phyloP scores from a whole-genome alignment of 352 stramenopile genomes.

The Phytophthora sansomeana region DNA sequence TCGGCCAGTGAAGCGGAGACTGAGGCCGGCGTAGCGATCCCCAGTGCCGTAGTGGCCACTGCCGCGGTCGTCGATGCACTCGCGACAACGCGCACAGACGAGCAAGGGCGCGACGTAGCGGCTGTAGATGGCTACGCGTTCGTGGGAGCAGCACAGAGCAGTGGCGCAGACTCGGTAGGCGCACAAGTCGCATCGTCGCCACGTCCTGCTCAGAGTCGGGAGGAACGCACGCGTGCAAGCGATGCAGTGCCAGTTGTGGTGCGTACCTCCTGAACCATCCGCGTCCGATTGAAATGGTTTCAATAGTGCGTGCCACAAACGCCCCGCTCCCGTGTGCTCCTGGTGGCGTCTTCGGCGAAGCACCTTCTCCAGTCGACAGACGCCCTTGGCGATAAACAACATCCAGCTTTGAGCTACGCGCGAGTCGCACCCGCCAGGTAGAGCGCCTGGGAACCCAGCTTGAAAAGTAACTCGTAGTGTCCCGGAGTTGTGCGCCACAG shows the following conservation, averaged over 20 bases:
- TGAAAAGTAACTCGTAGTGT: slow-evolving; percentile 36
- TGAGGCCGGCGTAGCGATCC: slow-evolving; percentile 25
- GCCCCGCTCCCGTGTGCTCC: slow-evolving; percentile 6
- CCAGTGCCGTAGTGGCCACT: neutral
- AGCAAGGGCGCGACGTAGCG: slow-evolving; percentile 36
- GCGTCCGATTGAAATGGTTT: slow-evolving; percentile 20
- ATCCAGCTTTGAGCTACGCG: slow-evolving; percentile 28
- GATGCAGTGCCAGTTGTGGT: slow-evolving; percentile 42
- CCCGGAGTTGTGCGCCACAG: neutral
- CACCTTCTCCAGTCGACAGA: slow-evolving; percentile 34
- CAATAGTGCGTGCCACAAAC: slow-evolving; percentile 16
- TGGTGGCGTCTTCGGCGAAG: slow-evolving; percentile 19
- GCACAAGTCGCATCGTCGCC: slow-evolving; percentile 38
- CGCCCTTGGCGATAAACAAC: slow-evolving; percentile 27
- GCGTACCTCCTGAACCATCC: slow-evolving; percentile 10
- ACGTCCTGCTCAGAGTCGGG: slow-evolving; percentile 20
- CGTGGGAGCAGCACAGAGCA: slow-evolving; percentile 32
- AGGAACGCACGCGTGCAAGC: slow-evolving; percentile 34
- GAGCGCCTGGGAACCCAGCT: slow-evolving; percentile 21
- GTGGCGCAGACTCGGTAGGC: slow-evolving; percentile 39
- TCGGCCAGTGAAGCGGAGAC: slow-evolving; percentile 12
- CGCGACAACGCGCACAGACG: slow-evolving; percentile 37
- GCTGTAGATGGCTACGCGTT: slow-evolving; percentile 44
- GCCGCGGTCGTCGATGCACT: slow-evolving; percentile 39
- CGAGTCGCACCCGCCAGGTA: slow-evolving; percentile 17